These are phyloP conservation scores for Conringia planisiliqua DNA, from an alignment of 345 rosid species.

Conservation along the genomic window DNA sequence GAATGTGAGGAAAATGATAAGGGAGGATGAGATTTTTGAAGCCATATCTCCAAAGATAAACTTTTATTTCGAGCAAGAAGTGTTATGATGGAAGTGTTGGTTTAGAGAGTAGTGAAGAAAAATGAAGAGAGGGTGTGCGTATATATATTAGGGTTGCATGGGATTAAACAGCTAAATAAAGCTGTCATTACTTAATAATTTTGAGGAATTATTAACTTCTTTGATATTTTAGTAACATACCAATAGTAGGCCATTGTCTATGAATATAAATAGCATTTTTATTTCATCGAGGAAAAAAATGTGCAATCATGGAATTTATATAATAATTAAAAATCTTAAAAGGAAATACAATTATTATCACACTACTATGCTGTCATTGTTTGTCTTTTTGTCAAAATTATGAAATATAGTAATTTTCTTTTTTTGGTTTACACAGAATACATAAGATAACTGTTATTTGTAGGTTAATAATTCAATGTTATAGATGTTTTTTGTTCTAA, in stretches of 20 bases:
- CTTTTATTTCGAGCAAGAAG: background rate
- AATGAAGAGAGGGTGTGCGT: background rate
- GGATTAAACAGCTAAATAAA: background rate
- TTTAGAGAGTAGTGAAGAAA: slow-evolving; percentile 11
- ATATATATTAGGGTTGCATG: background rate
- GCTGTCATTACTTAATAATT: background rate
- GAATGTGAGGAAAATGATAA: slow-evolving; percentile 17
- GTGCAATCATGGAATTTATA: background rate
- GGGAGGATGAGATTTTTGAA: slow-evolving; percentile 21
- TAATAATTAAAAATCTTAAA: background rate
- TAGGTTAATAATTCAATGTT: background rate
- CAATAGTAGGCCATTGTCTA: background rate
- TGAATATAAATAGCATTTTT: background rate
- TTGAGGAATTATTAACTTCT: background rate
- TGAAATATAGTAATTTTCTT: background rate
- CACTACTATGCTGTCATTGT: background rate
- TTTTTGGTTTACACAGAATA: background rate
- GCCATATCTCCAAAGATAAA: slow-evolving; percentile 10
- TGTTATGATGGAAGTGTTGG: background rate
- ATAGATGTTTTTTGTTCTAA: too few species aligned
- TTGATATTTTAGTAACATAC: background rate
- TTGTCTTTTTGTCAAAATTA: background rate
- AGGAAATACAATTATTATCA: background rate
- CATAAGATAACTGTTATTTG: background rate
- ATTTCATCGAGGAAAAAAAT: background rate